Conservation (phyloP, 1,284 basidiomycete genomes). For the Termitomyces sp. region DNA sequence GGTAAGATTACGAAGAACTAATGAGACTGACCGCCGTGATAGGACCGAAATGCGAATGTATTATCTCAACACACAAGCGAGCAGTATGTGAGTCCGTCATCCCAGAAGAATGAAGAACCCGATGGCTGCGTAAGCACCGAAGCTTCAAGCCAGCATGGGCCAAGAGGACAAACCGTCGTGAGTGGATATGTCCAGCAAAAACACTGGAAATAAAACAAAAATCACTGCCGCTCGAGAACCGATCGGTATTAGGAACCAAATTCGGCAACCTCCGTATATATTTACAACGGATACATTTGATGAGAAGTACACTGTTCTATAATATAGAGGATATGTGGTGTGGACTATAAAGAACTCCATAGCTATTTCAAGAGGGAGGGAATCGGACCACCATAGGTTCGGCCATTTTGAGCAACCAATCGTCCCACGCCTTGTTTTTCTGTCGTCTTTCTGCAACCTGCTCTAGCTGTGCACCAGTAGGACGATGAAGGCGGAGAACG, state of each 20-base stretch:
- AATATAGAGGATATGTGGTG: not conserved
- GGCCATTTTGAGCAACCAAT: conserved; percentile 25
- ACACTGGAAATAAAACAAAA: not conserved
- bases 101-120: not conserved
- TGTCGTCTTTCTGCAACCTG: conserved; percentile 21
- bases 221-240: no score
- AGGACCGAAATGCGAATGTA: conserved; percentile 76
- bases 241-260: not conserved
- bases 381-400: conserved; percentile 20
- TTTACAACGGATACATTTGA: not conserved
- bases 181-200: not conserved
- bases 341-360: not conserved
- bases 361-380: not conserved
- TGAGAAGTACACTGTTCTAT: not conserved
- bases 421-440: conserved; percentile 32
- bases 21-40: conserved; percentile 59
- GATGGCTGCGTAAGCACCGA: not conserved
- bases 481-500: conserved; percentile 34
- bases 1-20: not conserved
- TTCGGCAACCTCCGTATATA: conserved; percentile 1
- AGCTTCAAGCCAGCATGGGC: conserved; percentile 1
- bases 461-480: conserved; percentile 32
- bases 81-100: conserved; percentile 74
- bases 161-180: not conserved
- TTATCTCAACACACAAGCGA: conserved; percentile 70